Evolutionary conservation across 2,329 filamentous ascomycete species (phyloP).

Genomic region (Pyricularia pennisetigena): DNA sequence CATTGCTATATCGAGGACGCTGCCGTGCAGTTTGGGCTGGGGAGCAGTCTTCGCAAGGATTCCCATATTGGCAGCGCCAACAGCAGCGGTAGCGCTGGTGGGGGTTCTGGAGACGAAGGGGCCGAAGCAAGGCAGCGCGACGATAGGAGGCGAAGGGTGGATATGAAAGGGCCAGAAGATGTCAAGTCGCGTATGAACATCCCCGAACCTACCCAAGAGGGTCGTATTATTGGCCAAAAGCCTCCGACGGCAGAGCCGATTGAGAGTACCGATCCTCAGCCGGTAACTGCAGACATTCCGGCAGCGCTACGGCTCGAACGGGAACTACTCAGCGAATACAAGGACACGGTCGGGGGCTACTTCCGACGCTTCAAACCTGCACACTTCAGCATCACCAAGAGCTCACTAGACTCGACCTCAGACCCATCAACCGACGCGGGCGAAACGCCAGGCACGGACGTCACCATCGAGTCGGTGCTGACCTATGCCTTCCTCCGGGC

Average conservation of each 20-base stretch:
- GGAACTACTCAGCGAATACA: slow-evolving; percentile 67
- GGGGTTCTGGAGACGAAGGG: neutral
- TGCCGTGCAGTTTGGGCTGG: slow-evolving; percentile 64
- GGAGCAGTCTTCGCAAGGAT: slow-evolving; percentile 57
- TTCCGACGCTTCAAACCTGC: slow-evolving; percentile 83
- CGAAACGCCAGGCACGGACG: slow-evolving; percentile 11
- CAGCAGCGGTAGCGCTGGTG: neutral
- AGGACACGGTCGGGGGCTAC: slow-evolving; percentile 81
- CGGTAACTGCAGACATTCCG: slow-evolving; percentile 39
- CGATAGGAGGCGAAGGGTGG: slow-evolving; percentile 21
- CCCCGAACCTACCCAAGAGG: slow-evolving; percentile 21
- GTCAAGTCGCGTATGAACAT: slow-evolving; percentile 26
- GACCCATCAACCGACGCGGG: neutral
- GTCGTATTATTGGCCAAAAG: slow-evolving; percentile 22
- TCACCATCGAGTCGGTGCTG: slow-evolving; percentile 67
- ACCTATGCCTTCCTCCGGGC: slow-evolving; percentile 90
- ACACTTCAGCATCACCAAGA: slow-evolving; percentile 46
- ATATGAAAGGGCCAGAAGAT: slow-evolving; percentile 40
- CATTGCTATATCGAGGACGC: slow-evolving; percentile 85
- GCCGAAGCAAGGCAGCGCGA: neutral
- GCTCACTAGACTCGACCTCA: slow-evolving; percentile 3
- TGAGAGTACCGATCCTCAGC: slow-evolving; percentile 26
- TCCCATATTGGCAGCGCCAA: slow-evolving; percentile 8
- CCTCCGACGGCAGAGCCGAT: slow-evolving; percentile 26
- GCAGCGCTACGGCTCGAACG: slow-evolving; percentile 61